Evolutionary conservation across 1,284 basidiomycete species (phyloP).

Genomic region (Ceratorhiza oryzae-sativae): DNA sequence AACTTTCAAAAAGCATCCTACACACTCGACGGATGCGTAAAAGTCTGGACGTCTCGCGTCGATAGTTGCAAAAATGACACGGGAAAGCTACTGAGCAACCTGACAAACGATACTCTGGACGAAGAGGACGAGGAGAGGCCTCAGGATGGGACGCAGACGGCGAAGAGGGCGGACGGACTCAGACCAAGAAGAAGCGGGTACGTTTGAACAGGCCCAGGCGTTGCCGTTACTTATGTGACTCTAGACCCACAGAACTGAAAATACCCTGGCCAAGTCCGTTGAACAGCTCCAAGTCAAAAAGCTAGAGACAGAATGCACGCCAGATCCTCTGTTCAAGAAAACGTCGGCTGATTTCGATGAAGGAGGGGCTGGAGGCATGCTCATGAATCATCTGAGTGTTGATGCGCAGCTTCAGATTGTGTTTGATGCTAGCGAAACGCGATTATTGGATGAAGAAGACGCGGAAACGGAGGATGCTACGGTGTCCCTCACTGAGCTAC

Average conservation of each 20-base stretch:
- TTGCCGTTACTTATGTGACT: neutral
- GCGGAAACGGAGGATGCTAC: slow-evolving; percentile 64
- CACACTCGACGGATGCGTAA: slow-evolving; percentile 98
- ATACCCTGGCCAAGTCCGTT: slow-evolving; percentile 85
- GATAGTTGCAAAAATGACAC: slow-evolving; percentile 98
- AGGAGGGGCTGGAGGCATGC: slow-evolving; percentile 91
- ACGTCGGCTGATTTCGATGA: slow-evolving; percentile 99
- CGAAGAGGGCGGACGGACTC: slow-evolving; percentile 64
- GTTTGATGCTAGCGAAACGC: slow-evolving; percentile 95
- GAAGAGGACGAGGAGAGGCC: slow-evolving; percentile 59
- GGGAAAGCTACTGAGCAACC: slow-evolving; percentile 91
- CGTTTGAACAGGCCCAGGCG: neutral
- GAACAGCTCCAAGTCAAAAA: slow-evolving; percentile 89
- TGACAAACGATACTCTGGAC: slow-evolving; percentile 69
- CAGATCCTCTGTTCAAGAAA: slow-evolving; percentile 97
- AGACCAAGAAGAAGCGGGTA: slow-evolving; percentile 59
- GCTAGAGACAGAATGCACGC: slow-evolving; percentile 84
- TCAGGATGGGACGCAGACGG: slow-evolving; percentile 61
- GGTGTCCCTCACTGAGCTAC: slow-evolving; percentile 71
- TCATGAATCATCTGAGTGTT: slow-evolving; percentile 92
- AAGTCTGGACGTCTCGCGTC: slow-evolving; percentile 98
- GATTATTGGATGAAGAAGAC: slow-evolving; percentile 72
- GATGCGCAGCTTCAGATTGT: slow-evolving; percentile 89
- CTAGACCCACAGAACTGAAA: slow-evolving; percentile 70
- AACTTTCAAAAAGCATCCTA: slow-evolving; percentile 99